Base-by-base conservation (phyloP, 2,329 filamentous ascomycete genomes). In the Cryphonectria radicalis region DNA sequence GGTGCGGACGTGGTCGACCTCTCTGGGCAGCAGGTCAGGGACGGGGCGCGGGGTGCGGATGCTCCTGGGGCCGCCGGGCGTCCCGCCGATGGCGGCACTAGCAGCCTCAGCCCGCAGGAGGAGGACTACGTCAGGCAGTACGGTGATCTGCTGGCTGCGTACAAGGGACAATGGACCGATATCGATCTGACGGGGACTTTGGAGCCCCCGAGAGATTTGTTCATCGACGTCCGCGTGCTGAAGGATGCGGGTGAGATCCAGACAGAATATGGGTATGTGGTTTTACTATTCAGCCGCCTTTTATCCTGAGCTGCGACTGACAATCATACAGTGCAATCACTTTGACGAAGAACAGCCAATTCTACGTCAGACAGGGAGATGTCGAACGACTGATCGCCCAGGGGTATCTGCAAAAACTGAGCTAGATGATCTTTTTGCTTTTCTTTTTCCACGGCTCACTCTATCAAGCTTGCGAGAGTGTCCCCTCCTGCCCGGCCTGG, bases 201-300 rank as follows among this genome's bases (percentile, higher is more conserved):
- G 78, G 94, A 97, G 78, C 96, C 96, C 35, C 96, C 96, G n/a
- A 90, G 90, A 76, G 96, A 99, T 81, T 84, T 99, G 68, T 99
- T 98, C 80, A 97, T 99, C 77, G 96, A 99, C 80, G 96, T 99
- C 50, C 87, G 96, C 63, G 96, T 99, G 65, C 83, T 99, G 74
- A 98, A 96, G 80, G 96, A 99, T 84, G 96, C 95, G 1, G 96
- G 97, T 5, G 96, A 99, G 84, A 98, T 99, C 74, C 95, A 99
- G 83, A 99, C 96, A 0, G 97, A 99, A 85, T 99, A 99, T 79
- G 96, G 96, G 92, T 97, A 86, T 81, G 91, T 50, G 50, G 3
- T 14, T 43, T 14, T 43, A 7, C 22, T 53, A 1, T 69, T 59
- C 60, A 22, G 43, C 25, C 59, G 40, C 43, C 66, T 62, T 62